These are phyloP conservation scores for Galium porrigens DNA, from an alignment of 305 asterid genomes.

Conservation along the genomic window DNA sequence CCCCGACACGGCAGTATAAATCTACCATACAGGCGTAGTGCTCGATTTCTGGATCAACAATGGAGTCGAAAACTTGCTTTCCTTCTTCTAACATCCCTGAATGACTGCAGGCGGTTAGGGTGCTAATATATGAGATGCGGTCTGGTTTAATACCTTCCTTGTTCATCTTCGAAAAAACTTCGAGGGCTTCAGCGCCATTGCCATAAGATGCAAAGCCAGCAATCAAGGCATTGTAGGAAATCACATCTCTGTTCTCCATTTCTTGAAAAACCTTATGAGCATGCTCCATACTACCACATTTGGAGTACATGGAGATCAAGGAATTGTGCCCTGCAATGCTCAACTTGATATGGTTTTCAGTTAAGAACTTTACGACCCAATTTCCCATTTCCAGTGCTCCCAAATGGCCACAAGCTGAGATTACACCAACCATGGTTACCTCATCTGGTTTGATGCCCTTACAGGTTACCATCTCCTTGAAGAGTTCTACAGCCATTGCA, in stretches of 20 bases:
- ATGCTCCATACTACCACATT: conserved; percentile 51
- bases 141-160: conserved; percentile 40
- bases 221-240: conserved; percentile 52
- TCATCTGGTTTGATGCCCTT: conserved; percentile 36
- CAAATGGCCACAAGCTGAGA: conserved; percentile 71
- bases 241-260: conserved; percentile 46
- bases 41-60: conserved; percentile 40
- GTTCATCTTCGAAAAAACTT: conserved; percentile 39
- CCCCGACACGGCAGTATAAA: conserved; percentile 49
- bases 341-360: conserved; percentile 26
- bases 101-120: conserved; percentile 68
- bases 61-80: conserved; percentile 36
- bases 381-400: conserved; percentile 57
- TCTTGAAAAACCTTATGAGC: conserved; percentile 34
- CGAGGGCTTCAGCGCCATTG: conserved; percentile 36
- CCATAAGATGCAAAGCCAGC: conserved; percentile 66
- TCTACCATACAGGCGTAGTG: conserved; percentile 62
- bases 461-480: conserved; percentile 34
- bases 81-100: conserved; percentile 47
- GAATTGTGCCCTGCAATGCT: conserved; percentile 38
- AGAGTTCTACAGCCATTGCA: conserved; percentile 38
- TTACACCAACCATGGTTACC: conserved; percentile 43
- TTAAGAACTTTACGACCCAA: conserved; percentile 30
- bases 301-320: conserved; percentile 62
- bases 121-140: conserved; percentile 41